Evolutionary conservation across 306 rosid genomes (phyloP).

Genomic region (barrel medic (Medicago truncatula)): MtrunA17r5.0-ANR NC_053042.1:39773001-39773500

Average conservation of each 20-base stretch:
- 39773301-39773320: slow-evolving; percentile 15
- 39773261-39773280: slow-evolving; percentile 64
- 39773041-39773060: slow-evolving; percentile 55
- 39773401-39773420: not conserved
- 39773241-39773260: slow-evolving; percentile 48
- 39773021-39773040: slow-evolving; percentile 56
- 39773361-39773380: not conserved
- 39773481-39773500: slow-evolving; percentile 25
- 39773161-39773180: slow-evolving; percentile 53
- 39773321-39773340: slow-evolving; percentile 12
- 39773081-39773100: slow-evolving; percentile 52
- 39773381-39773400: not conserved
- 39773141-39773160: slow-evolving; percentile 54
- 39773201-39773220: slow-evolving; percentile 54
- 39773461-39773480: slow-evolving; percentile 4
- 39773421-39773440: not conserved
- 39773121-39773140: slow-evolving; percentile 39
- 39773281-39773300: slow-evolving; percentile 55
- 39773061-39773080: slow-evolving; percentile 51
- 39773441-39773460: not conserved
- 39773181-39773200: slow-evolving; percentile 43
- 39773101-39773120: slow-evolving; percentile 54
- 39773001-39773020: slow-evolving; percentile 49
- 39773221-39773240: slow-evolving; percentile 43
- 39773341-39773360: too few relatives aligned